Evolutionary conservation across 2,329 filamentous ascomycete genomes (phyloP).

Genomic region (Dactylellina leptospora): DNA sequence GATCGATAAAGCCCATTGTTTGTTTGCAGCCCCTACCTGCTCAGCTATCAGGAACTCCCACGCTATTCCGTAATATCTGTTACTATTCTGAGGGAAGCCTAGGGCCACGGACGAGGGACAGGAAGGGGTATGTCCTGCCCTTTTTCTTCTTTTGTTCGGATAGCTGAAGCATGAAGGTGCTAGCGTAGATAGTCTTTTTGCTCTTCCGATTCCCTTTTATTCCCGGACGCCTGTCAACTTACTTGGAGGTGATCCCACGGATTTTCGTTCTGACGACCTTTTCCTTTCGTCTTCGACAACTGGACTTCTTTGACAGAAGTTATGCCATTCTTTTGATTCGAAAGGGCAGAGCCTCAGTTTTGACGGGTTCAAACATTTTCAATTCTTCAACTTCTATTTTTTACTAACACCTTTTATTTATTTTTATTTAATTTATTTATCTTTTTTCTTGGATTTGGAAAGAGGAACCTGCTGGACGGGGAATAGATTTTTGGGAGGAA

Average conservation of each 20-base stretch:
- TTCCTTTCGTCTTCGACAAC: conserved; percentile 32
- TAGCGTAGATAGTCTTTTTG: conserved; percentile 2
- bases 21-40: not conserved
- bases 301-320: conserved; percentile 48
- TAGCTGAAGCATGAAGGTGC: conserved; percentile 2
- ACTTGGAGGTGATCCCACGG: conserved; percentile 20
- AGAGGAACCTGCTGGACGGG: conserved; percentile 40
- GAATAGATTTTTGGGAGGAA: conserved; percentile 6
- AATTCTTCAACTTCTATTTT: conserved; percentile 36
- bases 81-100: conserved; percentile 41
- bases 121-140: conserved; percentile 1
- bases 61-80: conserved; percentile 31
- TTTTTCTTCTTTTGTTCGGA: not conserved
- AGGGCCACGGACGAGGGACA: conserved; percentile 7
- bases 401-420: not conserved
- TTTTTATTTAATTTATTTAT: conserved; percentile 21
- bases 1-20: conserved; percentile 12
- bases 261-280: conserved; percentile 31
- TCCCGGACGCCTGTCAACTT: conserved; percentile 17
- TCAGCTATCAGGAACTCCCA: conserved; percentile 19
- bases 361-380: conserved; percentile 37
- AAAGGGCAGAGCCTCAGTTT: conserved; percentile 29
- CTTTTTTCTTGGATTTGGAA: conserved; percentile 1
- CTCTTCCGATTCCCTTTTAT: conserved; percentile 34
- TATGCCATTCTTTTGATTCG: conserved; percentile 43